Percentiles rank a stretch among this genome's conserved stretches.
phyloP scores from a whole-genome alignment of 1,284 basidiomycete species.

The Tilletia caries region DNA sequence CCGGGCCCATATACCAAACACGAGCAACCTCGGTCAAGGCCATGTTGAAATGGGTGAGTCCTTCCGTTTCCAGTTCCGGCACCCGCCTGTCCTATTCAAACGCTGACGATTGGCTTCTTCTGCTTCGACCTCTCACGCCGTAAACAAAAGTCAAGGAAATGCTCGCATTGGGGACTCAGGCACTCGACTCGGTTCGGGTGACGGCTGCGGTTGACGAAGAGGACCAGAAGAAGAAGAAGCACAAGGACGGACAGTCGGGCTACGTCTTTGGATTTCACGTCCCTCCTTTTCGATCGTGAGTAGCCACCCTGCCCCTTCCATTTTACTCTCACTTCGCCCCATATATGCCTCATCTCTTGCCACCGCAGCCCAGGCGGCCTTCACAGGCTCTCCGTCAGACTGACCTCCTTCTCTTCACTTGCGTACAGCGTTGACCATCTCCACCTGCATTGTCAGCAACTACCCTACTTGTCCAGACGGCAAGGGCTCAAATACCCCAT shows the following conservation, averaged over 20 bases:
- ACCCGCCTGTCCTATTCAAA: neutral
- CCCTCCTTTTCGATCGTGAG: conserved; percentile 58
- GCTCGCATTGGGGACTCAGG: conserved; percentile 62
- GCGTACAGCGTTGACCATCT: conserved; percentile 70
- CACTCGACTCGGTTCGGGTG: conserved; percentile 56
- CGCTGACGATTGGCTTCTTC: neutral
- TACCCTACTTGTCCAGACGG: conserved; percentile 63
- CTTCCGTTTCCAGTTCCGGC: neutral
- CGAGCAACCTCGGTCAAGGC: neutral
- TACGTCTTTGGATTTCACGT: conserved; percentile 38
- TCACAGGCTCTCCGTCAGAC: neutral
- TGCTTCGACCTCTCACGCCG: neutral
- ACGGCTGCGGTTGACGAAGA: neutral
- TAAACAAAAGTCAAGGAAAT: conserved; percentile 60
- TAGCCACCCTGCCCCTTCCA: conserved; percentile 14
- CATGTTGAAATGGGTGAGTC: conserved; percentile 20
- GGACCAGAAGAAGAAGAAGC: neutral
- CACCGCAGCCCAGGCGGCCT: too few relatives aligned
- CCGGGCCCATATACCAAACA: conserved; percentile 58
- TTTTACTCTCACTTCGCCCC: conserved; percentile 76
- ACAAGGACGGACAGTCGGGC: conserved; percentile 28
- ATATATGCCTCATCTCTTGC: too few relatives aligned
- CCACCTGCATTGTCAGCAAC: conserved; percentile 71
- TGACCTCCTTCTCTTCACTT: conserved; percentile 13
- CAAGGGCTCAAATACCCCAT: conserved; percentile 65